Percentiles rank a stretch among this genome's conserved stretches.
Conservation (phyloP, 148 eudicot species). For the Amaranthus cruentus region DNA sequence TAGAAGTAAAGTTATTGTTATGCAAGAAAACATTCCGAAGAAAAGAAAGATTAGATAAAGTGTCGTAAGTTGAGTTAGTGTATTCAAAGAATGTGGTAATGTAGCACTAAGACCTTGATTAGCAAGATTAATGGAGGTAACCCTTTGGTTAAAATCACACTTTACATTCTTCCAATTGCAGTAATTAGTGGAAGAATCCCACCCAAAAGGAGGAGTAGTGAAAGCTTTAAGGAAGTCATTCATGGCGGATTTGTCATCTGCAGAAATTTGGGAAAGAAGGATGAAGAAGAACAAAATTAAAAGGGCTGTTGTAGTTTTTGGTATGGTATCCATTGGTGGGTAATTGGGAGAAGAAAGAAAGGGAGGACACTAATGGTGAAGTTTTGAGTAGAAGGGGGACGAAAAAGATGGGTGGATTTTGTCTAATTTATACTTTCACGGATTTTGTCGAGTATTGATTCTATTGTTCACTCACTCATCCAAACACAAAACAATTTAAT, state of each 20-base stretch:
- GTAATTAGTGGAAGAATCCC: slow-evolving; percentile 34
- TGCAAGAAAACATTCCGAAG: slow-evolving; percentile 38
- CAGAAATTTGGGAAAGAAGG: slow-evolving; percentile 15
- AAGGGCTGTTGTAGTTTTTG: background rate
- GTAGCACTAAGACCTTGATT: slow-evolving; percentile 39
- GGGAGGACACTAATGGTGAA: too few species aligned
- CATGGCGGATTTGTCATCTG: slow-evolving; percentile 52
- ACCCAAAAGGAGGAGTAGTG: slow-evolving; percentile 38
- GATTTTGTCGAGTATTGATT: too few species aligned
- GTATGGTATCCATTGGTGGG: too few species aligned
- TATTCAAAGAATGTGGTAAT: slow-evolving; percentile 44
- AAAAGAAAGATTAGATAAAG: slow-evolving; percentile 37
- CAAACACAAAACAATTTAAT: too few species aligned
- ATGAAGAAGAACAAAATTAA: background rate
- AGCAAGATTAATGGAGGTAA: slow-evolving; percentile 47
- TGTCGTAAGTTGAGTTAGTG: slow-evolving; percentile 46
- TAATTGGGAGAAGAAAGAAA: too few species aligned
- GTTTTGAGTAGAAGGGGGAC: too few species aligned
- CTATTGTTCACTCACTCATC: too few species aligned
- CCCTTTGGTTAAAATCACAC: slow-evolving; percentile 38
- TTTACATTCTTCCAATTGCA: slow-evolving; percentile 55
- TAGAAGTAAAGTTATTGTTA: slow-evolving; percentile 42
- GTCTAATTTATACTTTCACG: too few species aligned
- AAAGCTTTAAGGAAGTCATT: slow-evolving; percentile 30
- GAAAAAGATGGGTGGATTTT: too few species aligned